Evolutionary conservation across 495 filamentous ascomycete species (phyloP).

Genomic region (Podospora comata): DNA sequence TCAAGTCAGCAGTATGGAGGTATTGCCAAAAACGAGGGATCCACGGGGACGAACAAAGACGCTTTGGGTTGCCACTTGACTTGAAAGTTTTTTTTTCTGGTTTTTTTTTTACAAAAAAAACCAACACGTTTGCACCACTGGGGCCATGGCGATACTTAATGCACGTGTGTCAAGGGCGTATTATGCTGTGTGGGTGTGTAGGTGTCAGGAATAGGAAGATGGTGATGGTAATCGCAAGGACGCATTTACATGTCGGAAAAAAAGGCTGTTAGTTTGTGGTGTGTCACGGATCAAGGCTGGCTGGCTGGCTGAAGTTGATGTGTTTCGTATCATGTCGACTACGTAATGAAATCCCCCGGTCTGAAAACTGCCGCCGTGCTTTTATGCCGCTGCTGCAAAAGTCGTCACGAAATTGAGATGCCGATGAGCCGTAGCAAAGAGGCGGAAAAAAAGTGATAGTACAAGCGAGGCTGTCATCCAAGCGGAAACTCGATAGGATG

Average conservation of each 20-base stretch:
- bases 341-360: slow-evolving; percentile 33
- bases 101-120: too few species aligned
- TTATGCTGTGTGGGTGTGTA: not conserved
- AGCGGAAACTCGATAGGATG: slow-evolving; percentile 23
- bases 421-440: slow-evolving; percentile 31
- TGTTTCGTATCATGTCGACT: slow-evolving; percentile 35
- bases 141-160: slow-evolving; percentile 1
- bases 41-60: not conserved
- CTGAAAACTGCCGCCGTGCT: slow-evolving; percentile 11
- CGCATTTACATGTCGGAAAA: slow-evolving; percentile 10
- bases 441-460: slow-evolving; percentile 36
- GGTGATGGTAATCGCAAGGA: not conserved
- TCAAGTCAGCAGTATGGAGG: not conserved
- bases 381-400: slow-evolving; percentile 20
- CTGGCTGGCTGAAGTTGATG: slow-evolving; percentile 26
- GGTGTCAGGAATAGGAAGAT: not conserved
- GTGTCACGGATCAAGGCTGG: slow-evolving; percentile 10
- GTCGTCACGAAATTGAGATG: slow-evolving; percentile 36
- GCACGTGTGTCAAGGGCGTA: not conserved
- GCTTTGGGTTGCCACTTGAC: not conserved
- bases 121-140: slow-evolving; percentile 8
- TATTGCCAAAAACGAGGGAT: not conserved
- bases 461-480: slow-evolving; percentile 36
- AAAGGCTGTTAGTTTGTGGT: not conserved
- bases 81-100: not conserved